phyloP scores from a whole-genome alignment of 2,329 filamentous ascomycete species.

The Rhexocercosporidium sp. region DNA sequence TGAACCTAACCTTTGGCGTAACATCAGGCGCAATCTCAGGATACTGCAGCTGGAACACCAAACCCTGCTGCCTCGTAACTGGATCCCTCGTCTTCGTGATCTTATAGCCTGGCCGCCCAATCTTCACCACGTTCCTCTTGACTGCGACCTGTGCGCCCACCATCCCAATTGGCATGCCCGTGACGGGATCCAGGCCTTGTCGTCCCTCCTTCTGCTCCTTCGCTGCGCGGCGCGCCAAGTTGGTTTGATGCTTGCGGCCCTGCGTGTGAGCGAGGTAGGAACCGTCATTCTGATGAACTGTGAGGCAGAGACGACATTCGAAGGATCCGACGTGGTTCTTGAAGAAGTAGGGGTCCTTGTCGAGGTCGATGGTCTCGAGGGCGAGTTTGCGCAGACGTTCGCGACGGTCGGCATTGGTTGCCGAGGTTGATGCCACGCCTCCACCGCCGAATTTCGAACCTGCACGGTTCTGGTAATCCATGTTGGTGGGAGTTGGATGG shows the following conservation, averaged over 20 bases:
- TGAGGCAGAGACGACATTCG: conserved; percentile 95
- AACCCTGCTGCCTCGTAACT: conserved; percentile 82
- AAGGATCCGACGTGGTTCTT: conserved; percentile 99
- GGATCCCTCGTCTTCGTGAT: conserved; percentile 96
- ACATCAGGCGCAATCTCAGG: conserved; percentile 83
- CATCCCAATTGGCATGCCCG: conserved; percentile 75
- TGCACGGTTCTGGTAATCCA: conserved; percentile 88
- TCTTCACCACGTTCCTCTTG: conserved; percentile 89
- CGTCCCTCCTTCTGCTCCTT: conserved; percentile 91
- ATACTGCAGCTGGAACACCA: conserved; percentile 96
- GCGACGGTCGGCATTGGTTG: conserved; percentile 94
- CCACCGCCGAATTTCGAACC: conserved; percentile 98
- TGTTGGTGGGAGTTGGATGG: conserved; percentile 40
- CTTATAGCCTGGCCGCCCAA: conserved; percentile 94
- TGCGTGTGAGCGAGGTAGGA: conserved; percentile 99
- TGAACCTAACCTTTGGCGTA: conserved; percentile 87
- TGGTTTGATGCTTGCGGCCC: conserved; percentile 98
- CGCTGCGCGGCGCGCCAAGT: conserved; percentile 93
- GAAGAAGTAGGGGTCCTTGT: conserved; percentile 99
- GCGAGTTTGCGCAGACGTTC: conserved; percentile 97
- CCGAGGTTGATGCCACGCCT: conserved; percentile 90
- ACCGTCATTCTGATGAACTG: conserved; percentile 98
- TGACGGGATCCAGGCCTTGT: conserved; percentile 66
- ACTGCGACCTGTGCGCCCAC: conserved; percentile 66
- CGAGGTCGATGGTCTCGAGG: conserved; percentile 97